A percentile compares a stretch with the other conserved stretches of the same genome.
Evolutionary conservation across 1,284 basidiomycete species (phyloP).

Genomic region (Sanghuangporus sanghuang): DNA sequence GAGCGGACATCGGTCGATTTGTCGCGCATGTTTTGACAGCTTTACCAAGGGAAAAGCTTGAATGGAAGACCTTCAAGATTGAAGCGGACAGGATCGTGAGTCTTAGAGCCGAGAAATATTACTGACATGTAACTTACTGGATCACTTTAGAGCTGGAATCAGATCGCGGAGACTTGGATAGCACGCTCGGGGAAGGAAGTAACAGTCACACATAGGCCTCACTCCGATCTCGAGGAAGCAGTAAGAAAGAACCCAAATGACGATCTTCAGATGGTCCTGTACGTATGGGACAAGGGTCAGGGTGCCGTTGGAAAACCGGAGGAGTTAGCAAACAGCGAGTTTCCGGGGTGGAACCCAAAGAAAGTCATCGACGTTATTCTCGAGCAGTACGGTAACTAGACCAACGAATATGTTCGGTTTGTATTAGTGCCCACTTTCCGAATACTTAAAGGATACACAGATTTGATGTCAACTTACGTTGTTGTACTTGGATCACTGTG

Average conservation of each 20-base stretch:
- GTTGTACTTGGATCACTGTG: too few relatives aligned
- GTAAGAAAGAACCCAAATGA: constrained; percentile 10
- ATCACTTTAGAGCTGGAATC: background rate
- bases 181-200: constrained; percentile 1
- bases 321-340: constrained; percentile 5
- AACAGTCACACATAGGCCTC: background rate
- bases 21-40: constrained; percentile 32
- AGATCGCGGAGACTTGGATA: background rate
- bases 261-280: background rate
- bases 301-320: constrained; percentile 8
- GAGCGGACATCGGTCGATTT: constrained; percentile 32
- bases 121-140: background rate
- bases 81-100: constrained; percentile 30
- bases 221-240: background rate
- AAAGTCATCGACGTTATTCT: constrained; percentile 7
- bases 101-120: background rate
- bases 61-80: constrained; percentile 29
- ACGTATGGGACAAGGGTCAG: background rate
- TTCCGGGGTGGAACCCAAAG: constrained; percentile 13
- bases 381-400: background rate
- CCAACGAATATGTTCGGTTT: background rate
- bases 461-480: too few relatives aligned
- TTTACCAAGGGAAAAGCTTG: constrained; percentile 25
- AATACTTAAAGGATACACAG: too few relatives aligned
- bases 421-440: background rate